Base-by-base conservation (phyloP, 257 asterid species). In the Capsicum chinense region DNA sequence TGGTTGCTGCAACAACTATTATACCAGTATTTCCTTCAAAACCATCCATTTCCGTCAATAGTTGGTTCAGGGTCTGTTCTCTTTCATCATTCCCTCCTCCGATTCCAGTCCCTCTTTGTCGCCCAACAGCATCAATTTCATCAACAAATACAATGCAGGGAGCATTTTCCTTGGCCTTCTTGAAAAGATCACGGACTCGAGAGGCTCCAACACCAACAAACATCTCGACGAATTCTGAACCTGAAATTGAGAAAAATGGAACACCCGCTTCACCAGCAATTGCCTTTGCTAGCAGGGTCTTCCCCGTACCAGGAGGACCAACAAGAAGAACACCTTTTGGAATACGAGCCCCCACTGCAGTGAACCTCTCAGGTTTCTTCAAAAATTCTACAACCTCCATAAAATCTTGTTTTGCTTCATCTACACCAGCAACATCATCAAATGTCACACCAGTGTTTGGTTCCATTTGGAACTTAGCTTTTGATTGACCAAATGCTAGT, bases 121-220 rank as follows among this genome's bases (percentile, higher is more conserved):
- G 91, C 83, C 99, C 99, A 85, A 97, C 99, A 64, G 98, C 99
- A 90, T 97, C 99, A 85, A 97, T 97, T 90, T 97, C 99, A 91
- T 97, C 98, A 76, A 97, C 98, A 88, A 97, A 97, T 60, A 95
- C 97, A 57, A 97, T 95, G 89, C 99, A 97, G 0, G 99, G 99
- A 60, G 99, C 98, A 66, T 97, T 97, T 86, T 97, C 98, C 91
- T 97, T 97, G 19, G 99, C 99, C 87, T 97, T 97, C 93, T 93
- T 97, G 93, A 97, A 97, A 87, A 97, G 98, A 88, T 97, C 98
- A 83, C 98, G 97, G 5, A 97, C 99, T 44, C 98, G 85, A 19
- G 99, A 95, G 37, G 99, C 99, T 84, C 99, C 99, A 56, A 97
- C 98, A 68, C 99, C 99, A 66, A 97, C 99, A 90, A 97, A 97